Evolutionary conservation across 2,329 filamentous ascomycete species (phyloP), one percentile per base, ranked within the genome.

Genomic region (Penicillium sp.): DNA sequence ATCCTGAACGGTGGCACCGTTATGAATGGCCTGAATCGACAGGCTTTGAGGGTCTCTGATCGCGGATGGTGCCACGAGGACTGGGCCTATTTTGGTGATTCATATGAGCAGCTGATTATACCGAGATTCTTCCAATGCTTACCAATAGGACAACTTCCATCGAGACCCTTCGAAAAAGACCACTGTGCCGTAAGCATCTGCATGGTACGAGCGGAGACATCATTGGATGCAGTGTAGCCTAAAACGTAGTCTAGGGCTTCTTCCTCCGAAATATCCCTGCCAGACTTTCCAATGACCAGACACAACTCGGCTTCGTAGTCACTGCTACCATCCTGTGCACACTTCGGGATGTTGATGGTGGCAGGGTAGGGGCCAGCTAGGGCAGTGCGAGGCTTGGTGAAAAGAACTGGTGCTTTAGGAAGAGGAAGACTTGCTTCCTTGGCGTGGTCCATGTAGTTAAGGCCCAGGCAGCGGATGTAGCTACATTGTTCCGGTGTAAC

Each of bases 1-100:
- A 49, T 72, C 69, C 64, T 82, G 80, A 47, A 76, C 69, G 11
- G 73, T 55, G 5, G 70, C 64, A 1, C 74, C 76, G 55, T 81
- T 78, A 1, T 79, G 70, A 0, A 68, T 70, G 0, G 76, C 79
- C 68, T 71, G 62, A 39, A 73, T 67, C 9, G 48, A 26, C 10
- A 51, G 13, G 16, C 16, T 11, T 26, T 44, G 49, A 5, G 35
- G 35, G 7, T 52, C 49, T 21, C n/a, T 19, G 22, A 52, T 43
- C 24, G 16, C 24, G 2, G 35, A 43, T 1, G 24, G 21, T 3
- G 49, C 9, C 13, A 52, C 49, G 16, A 44, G 26, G n/a, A 52
- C 49, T 5, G 49, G 49, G 3, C 47, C 47, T 47, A 14, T 41
- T 41, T 7, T 11, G 9, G 10, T 19, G 10, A 22, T 22, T 7